Evolutionary conservation across 257 asterid species (phyloP).

Genomic region (Orobanche coerulescens): DNA sequence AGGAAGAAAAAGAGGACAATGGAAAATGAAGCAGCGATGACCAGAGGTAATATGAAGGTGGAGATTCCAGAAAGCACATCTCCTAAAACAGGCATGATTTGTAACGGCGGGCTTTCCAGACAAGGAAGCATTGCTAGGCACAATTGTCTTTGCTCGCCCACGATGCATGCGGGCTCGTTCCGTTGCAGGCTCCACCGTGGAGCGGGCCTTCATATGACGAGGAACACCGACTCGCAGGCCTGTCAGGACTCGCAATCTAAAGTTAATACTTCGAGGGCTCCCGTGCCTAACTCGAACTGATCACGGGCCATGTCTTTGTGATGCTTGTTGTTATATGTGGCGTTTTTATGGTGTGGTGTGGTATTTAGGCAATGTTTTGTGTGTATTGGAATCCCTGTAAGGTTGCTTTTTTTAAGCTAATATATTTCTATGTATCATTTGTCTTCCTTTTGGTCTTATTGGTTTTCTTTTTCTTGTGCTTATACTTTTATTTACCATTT

Average conservation of each 20-base stretch:
- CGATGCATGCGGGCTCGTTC: constrained; percentile 72
- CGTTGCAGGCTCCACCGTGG: constrained; percentile 72
- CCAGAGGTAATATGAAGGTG: constrained; percentile 46
- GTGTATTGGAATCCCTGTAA: too few relatives aligned
- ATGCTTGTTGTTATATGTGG: neutral
- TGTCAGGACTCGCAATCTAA: constrained; percentile 25
- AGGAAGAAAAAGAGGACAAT: constrained; percentile 18
- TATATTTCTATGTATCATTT: too few relatives aligned
- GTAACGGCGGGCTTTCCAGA: constrained; percentile 44
- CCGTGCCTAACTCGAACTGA: neutral
- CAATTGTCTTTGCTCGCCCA: constrained; percentile 69
- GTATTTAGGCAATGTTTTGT: too few relatives aligned
- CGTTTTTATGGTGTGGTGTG: too few relatives aligned
- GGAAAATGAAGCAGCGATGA: constrained; percentile 34
- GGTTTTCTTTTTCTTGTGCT: neutral
- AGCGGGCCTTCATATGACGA: constrained; percentile 50
- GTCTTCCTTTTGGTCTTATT: neutral
- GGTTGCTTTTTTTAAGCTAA: too few relatives aligned
- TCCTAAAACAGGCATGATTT: neutral
- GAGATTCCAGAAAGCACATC: constrained; percentile 23
- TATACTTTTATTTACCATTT: neutral
- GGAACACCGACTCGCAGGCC: constrained; percentile 39
- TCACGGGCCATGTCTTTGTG: neutral
- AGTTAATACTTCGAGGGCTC: constrained; percentile 4
- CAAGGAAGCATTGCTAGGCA: constrained; percentile 54